Conservation (phyloP, 2,329 filamentous ascomycete species). For the Fusarium nurragi region DNA sequence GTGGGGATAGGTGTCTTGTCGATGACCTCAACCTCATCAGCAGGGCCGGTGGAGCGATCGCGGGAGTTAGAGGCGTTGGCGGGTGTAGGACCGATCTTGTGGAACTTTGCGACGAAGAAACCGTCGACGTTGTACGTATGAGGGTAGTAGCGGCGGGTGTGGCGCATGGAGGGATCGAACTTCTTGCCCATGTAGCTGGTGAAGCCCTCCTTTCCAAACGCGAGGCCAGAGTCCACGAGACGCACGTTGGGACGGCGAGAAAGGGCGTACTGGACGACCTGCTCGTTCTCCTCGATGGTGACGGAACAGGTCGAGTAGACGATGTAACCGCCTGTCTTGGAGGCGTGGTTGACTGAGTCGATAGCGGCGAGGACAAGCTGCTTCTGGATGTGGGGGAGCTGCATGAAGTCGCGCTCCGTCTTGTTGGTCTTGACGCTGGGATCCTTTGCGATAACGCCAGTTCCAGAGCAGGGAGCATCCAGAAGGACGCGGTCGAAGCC, state of each 20-base stretch:
- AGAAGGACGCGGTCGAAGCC: slow-evolving; percentile 95
- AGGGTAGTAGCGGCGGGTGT: slow-evolving; percentile 87
- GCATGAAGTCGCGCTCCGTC: slow-evolving; percentile 92
- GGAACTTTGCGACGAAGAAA: slow-evolving; percentile 98
- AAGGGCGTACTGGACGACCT: slow-evolving; percentile 92
- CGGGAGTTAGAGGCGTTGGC: slow-evolving; percentile 53
- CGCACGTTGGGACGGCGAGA: slow-evolving; percentile 92
- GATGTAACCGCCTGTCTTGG: slow-evolving; percentile 92
- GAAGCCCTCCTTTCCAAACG: slow-evolving; percentile 94
- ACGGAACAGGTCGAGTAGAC: slow-evolving; percentile 98
- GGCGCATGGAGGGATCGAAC: slow-evolving; percentile 85
- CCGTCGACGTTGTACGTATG: slow-evolving; percentile 96
- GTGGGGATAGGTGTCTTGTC: slow-evolving; percentile 75
- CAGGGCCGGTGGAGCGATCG: slow-evolving; percentile 47
- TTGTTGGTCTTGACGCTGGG: slow-evolving; percentile 98
- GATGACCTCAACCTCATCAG: slow-evolving; percentile 57
- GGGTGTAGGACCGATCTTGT: slow-evolving; percentile 85
- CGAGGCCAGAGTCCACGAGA: slow-evolving; percentile 88
- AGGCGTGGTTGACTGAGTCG: slow-evolving; percentile 90
- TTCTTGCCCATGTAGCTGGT: slow-evolving; percentile 89
- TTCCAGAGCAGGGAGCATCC: slow-evolving; percentile 95
- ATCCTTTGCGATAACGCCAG: slow-evolving; percentile 97
- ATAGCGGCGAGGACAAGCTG: slow-evolving; percentile 93
- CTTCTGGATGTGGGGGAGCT: slow-evolving; percentile 93
- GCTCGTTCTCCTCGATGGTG: slow-evolving; percentile 89